Evolutionary conservation across 805 yeast species (phyloP).

Genomic region (Blastobotrys americana): DNA sequence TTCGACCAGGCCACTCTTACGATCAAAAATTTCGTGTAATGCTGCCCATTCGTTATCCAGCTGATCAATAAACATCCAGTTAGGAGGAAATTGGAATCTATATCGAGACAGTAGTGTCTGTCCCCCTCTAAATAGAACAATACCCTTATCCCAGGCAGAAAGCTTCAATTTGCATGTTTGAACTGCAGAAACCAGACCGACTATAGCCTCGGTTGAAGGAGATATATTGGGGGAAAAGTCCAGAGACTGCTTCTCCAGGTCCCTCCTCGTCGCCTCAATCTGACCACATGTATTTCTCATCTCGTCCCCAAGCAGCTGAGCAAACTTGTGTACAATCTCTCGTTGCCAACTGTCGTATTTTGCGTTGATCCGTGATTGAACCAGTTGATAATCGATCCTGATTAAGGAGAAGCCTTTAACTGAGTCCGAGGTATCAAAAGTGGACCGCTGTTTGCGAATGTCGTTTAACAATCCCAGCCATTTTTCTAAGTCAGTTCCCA

Average conservation of each 20-base stretch:
- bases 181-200: conserved; percentile 35
- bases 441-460: conserved; percentile 36
- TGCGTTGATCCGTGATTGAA: conserved; percentile 44
- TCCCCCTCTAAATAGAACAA: conserved; percentile 28
- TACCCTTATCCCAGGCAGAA: conserved; percentile 19
- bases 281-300: conserved; percentile 30
- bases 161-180: conserved; percentile 28
- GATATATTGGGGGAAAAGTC: too few relatives aligned
- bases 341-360: conserved; percentile 57
- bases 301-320: conserved; percentile 31
- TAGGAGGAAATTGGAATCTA: conserved; percentile 42
- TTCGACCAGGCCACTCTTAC: conserved; percentile 35
- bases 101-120: conserved; percentile 39
- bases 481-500: conserved; percentile 31
- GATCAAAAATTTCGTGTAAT: conserved; percentile 34
- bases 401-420: conserved; percentile 30
- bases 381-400: conserved; percentile 42
- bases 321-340: conserved; percentile 37
- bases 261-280: conserved; percentile 31
- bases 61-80: conserved; percentile 61
- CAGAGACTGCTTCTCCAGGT: conserved; percentile 33
- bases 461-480: conserved; percentile 48
- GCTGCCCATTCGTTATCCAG: conserved; percentile 43
- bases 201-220: conserved; percentile 35
- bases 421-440: conserved; percentile 47